Percentiles rank a stretch among this genome's conserved stretches.
Evolutionary conservation across 768 basidiomycete species (phyloP).

Genomic region (Serpula lacrymans): DNA sequence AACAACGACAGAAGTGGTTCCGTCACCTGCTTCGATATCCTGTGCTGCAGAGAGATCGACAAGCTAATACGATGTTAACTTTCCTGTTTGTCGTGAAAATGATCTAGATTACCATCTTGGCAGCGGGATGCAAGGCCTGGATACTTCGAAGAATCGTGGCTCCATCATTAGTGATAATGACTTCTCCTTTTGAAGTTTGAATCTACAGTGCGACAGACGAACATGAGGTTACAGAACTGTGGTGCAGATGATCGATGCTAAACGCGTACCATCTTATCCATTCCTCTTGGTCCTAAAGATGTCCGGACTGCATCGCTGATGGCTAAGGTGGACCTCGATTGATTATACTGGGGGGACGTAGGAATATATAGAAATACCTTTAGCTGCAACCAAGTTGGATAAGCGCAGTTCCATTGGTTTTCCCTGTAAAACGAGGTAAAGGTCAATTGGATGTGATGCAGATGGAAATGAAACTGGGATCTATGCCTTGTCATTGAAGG

Average conservation of each 20-base stretch:
- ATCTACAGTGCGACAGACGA: conserved; percentile 54
- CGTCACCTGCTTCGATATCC: conserved; percentile 98
- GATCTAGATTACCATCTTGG: conserved; percentile 77
- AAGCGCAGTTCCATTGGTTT: conserved; percentile 98
- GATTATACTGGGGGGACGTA: conserved; percentile 1
- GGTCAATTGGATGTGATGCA: conserved; percentile 5
- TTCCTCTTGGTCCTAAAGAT: conserved; percentile 93
- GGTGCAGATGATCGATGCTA: background rate
- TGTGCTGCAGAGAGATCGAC: conserved; percentile 98
- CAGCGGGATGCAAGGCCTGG: conserved; percentile 95
- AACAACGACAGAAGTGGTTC: conserved; percentile 96
- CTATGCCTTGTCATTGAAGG: conserved; percentile 83
- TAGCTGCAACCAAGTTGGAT: conserved; percentile 97
- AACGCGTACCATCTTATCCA: conserved; percentile 94
- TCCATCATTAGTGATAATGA: conserved; percentile 98
- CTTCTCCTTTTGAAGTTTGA: conserved; percentile 93
- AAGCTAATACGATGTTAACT: conserved; percentile 48
- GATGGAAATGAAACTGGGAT: too few relatives aligned
- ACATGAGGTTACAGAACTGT: conserved; percentile 3
- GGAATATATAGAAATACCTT: conserved; percentile 50
- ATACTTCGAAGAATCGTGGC: conserved; percentile 96
- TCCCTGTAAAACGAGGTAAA: conserved; percentile 54
- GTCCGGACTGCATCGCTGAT: conserved; percentile 98
- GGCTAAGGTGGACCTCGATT: conserved; percentile 44
- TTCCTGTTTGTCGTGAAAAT: conserved; percentile 3